Evolutionary conservation across 2,329 filamentous ascomycete genomes (phyloP), one percentile per base, ranked within the genome.

Genomic region (Dothidotthia symphoricarpi): DNA sequence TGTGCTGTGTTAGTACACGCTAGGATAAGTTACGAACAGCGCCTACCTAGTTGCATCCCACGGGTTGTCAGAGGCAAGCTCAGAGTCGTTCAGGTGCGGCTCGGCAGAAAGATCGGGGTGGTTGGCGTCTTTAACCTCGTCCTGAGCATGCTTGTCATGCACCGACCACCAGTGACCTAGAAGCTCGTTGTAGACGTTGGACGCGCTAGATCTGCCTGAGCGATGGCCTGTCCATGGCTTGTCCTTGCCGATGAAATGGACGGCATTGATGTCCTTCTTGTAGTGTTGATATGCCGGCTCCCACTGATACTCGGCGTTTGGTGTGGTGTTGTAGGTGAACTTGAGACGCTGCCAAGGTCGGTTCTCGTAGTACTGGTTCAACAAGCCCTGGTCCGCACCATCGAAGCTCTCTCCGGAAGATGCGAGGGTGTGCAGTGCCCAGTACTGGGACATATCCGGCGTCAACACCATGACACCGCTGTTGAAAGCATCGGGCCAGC

Each of bases 401-500:
- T 98, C 93, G 61, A 98, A 98, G 49, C 90, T 96, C 63, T 91
- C 86, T 16, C 90, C 90, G 38, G 83, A 77, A 53, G 89, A 80
- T 16, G 93, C 89, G 75, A 96, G 82, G 47, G 86, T 87, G 48
- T 82, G 75, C 61, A 98, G 76, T 28, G 88, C 86, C 69, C 88
- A 84, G 69, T 90, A 97, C 52, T 95, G 90, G 40, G 84, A 85
- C 77, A 90, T 75, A 68, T 91, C 85, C 24, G 93, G 93, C 12
- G 77, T 84, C 43, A 98, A 69, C 24, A 89, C 88, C 88, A 98
- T 94, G 55, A 98, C 82, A 59, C 93, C 93, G n/a, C 86, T 89
- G 70, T 98, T 98, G 81, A 97, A 97, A 45, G 90, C 80, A 70
- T 98, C 93, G 24, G 93, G 93, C 93, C 93, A 98, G 53, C 93